These are phyloP conservation scores for Tetrahymena malaccensis DNA, from an alignment of 73 alveolate genomes.

Conservation along the genomic window DNA sequence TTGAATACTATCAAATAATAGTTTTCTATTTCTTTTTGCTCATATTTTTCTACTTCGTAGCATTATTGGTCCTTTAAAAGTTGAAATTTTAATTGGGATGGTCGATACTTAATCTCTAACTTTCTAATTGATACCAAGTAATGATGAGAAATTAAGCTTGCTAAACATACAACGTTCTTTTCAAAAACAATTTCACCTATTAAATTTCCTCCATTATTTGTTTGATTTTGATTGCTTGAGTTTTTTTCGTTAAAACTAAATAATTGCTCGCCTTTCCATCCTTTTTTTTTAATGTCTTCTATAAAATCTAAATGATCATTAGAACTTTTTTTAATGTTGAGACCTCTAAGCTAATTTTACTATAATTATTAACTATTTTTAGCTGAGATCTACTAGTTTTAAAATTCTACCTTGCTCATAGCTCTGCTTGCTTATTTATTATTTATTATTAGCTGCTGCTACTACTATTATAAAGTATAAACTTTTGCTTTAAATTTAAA, in stretches of 20 bases:
- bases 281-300: neutral
- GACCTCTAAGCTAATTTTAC: neutral
- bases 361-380: neutral
- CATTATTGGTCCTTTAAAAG: neutral
- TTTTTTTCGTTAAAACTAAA: neutral
- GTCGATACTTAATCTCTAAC: neutral
- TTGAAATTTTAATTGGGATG: neutral
- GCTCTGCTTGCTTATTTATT: neutral
- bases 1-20: neutral
- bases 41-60: neutral
- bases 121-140: neutral
- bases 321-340: neutral
- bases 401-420: neutral
- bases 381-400: neutral
- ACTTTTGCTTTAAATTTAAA: too few species aligned
- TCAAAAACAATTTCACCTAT: neutral
- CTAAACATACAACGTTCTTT: neutral
- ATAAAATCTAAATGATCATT: neutral
- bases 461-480: neutral
- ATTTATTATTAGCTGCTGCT: neutral
- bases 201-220: neutral
- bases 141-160: neutral
- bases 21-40: neutral
- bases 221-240: neutral
- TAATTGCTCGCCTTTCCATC: neutral